A percentile compares a stretch with the other conserved stretches of the same genome.
These are phyloP conservation scores for Aspergillus homomorphus DNA, from an alignment of 495 filamentous ascomycete species.

Conservation along the genomic window DNA sequence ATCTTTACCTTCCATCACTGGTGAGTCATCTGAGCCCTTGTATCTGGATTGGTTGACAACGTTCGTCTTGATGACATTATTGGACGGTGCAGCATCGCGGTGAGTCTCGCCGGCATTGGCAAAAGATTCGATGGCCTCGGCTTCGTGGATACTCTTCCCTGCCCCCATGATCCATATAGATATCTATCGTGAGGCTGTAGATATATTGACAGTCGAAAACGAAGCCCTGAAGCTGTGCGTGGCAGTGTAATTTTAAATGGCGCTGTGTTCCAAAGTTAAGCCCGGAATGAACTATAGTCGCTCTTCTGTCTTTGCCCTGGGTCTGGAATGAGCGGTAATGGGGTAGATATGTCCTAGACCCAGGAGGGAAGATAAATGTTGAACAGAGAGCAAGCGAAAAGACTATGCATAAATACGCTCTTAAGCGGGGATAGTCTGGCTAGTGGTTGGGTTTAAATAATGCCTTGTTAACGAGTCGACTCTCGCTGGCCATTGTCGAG, in stretches of 20 bases:
- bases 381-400: background rate
- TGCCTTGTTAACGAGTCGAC: background rate
- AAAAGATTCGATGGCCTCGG: background rate
- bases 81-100: conserved; percentile 19
- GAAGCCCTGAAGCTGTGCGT: no score
- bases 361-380: background rate
- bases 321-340: background rate
- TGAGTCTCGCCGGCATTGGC: background rate
- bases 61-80: background rate
- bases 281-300: background rate
- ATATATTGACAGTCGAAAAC: background rate
- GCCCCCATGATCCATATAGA: background rate
- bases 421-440: background rate
- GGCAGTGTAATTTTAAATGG: no score
- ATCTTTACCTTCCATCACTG: conserved; percentile 20
- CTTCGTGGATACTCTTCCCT: background rate
- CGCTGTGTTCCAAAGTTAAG: no score
- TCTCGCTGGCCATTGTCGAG: background rate
- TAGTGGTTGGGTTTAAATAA: background rate
- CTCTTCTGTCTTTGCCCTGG: background rate
- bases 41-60: conserved; percentile 13
- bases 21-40: conserved; percentile 3
- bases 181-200: background rate
- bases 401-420: background rate
- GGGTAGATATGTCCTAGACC: background rate